Evolutionary conservation across 176 grass and related monocot genomes (phyloP).

Genomic region (Eremochloa ophiuroides): DNA sequence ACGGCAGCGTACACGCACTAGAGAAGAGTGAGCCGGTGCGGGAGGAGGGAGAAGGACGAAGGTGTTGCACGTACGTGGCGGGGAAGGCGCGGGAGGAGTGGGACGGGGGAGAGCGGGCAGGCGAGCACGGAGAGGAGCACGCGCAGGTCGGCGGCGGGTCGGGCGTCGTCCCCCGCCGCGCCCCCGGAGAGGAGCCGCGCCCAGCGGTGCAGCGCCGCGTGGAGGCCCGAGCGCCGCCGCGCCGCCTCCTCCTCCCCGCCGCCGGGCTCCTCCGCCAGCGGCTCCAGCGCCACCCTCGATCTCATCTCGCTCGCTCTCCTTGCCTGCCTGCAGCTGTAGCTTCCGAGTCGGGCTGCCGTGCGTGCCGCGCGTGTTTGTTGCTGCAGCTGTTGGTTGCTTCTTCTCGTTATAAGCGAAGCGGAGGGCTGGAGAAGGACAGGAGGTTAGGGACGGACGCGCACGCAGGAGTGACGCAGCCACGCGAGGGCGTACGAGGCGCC

Average conservation of each 20-base stretch:
- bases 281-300: conserved; percentile 64
- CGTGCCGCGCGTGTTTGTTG: conserved; percentile 9
- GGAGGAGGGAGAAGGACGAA: not conserved
- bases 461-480: too few relatives aligned
- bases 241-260: conserved; percentile 47
- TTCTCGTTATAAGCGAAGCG: conserved; percentile 24
- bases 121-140: conserved; percentile 89
- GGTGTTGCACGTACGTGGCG: conserved; percentile 30
- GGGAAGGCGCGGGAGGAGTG: conserved; percentile 58
- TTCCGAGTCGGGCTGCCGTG: conserved; percentile 28
- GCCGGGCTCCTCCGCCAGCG: conserved; percentile 92
- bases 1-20: not conserved
- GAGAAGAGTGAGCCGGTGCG: not conserved
- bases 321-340: not conserved
- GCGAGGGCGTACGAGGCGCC: not conserved
- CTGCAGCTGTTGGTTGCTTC: conserved; percentile 1
- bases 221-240: conserved; percentile 26
- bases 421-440: not conserved
- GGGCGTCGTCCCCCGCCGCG: conserved; percentile 28
- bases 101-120: conserved; percentile 92
- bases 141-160: conserved; percentile 55
- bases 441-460: not conserved
- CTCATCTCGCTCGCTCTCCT: conserved; percentile 21
- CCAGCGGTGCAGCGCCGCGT: conserved; percentile 47
- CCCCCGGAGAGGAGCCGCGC: conserved; percentile 45